Base-by-base conservation (phyloP, 2,329 filamentous ascomycete genomes). In the Cladosporium colombiae region DNA sequence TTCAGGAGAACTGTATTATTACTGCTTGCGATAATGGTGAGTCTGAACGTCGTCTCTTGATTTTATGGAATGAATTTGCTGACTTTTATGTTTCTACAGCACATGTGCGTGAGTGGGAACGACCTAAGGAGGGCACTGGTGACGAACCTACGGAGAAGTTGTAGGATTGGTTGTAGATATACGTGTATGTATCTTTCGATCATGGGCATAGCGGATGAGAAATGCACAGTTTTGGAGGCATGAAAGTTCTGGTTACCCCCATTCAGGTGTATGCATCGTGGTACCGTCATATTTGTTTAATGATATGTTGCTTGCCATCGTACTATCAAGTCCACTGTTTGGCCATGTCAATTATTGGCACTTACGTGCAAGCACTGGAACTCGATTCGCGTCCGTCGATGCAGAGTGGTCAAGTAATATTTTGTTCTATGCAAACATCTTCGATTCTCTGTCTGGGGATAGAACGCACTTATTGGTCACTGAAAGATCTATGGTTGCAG, bases 1-100 rank as follows among this genome's bases (percentile, higher is more conserved):
- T 99, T 73, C 93, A 94, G 64, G 90, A 97, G 76, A 89, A 96
- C 73, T 90, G 90, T 69, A 97, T 99, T 70, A 89, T 98, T 74
- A 97, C 93, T 40, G 92, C 92, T 70, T 97, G 93, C 80, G 91
- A 92, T 75, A 91, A 89, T 80, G 94, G 94, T 96, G 82, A 78
- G 89, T 83, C 25, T 37, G 10, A 23, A 8, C 59, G 35, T 65
- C 62, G 35, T 44, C 16, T 27, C 61, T 37, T 44, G 64, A 5
- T 40, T n/a, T 10, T 49, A 68, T 66, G 46, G 66, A 55, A 63
- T 58, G 52, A n/a, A 31, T 29, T 31, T 65, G 64, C 69, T 71
- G 57, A 70, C 61, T 14, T 61, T 53, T 5, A 8, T 46, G 44
- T 27, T 70, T 31, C 70, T 64, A 69, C 76, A 92, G 90, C 90